phyloP scores from a whole-genome alignment of 2,329 filamentous ascomycete genomes.

The Periconia macrospinosa region DNA sequence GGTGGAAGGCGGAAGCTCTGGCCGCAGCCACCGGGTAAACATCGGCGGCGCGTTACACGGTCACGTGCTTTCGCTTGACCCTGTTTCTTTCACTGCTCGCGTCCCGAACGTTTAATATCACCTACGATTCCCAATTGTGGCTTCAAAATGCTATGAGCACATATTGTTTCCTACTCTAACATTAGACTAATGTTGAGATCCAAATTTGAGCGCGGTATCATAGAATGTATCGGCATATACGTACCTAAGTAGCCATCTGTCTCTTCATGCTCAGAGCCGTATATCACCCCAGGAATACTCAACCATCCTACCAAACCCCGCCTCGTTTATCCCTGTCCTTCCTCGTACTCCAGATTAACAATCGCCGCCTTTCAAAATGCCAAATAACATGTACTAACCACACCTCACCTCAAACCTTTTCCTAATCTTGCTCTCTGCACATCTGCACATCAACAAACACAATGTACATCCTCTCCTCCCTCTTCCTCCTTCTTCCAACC shows the following conservation, averaged over 20 bases:
- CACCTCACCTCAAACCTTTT: background rate
- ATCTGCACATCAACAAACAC: background rate
- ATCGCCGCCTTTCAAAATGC: background rate
- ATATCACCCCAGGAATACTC: background rate
- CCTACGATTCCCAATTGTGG: too few species aligned
- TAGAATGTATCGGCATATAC: too few species aligned
- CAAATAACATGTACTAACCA: background rate
- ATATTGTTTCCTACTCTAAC: background rate
- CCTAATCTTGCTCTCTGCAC: background rate
- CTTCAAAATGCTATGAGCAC: background rate
- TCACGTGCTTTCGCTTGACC: background rate
- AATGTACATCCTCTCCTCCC: background rate
- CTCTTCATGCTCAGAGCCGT: background rate
- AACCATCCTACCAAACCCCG: background rate
- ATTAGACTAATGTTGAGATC: background rate
- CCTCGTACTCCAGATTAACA: background rate
- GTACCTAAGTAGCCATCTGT: too few species aligned
- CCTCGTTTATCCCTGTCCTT: background rate
- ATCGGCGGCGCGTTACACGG: background rate
- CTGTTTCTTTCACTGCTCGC: background rate
- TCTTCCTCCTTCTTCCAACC: background rate
- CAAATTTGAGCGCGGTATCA: background rate
- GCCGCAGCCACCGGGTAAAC: slow-evolving; percentile 2
- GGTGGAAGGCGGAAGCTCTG: background rate
- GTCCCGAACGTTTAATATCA: background rate